Evolutionary conservation across 2,329 filamentous ascomycete species (phyloP), one percentile per base, ranked within the genome.

Genomic region (Diaporthe destruens): DNA sequence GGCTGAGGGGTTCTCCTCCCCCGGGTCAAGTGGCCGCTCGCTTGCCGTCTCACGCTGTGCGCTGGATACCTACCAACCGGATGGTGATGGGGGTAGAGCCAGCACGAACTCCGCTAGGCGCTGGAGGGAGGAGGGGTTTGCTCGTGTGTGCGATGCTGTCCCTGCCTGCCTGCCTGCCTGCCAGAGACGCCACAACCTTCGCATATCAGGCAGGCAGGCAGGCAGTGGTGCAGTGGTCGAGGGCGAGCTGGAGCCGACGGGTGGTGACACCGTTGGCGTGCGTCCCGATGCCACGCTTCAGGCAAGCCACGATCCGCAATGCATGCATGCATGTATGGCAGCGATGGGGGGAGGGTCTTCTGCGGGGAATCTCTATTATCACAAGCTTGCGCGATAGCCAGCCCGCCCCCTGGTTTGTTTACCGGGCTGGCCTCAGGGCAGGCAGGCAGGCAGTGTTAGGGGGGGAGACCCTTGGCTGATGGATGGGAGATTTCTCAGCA

Each of bases 1-100:
- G 6, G 5, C 29, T 29, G 29, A 5, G n/a, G n/a, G n/a, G n/a
- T n/a, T n/a, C n/a, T n/a, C 29, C 29, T 29, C 29, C 29, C 29
- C 29, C 29, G 29, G 36, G 59, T 71, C 71, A 59, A 73, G 67
- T 71, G 68, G 66, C 59, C 42, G 12, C n/a, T 6, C 11, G 36
- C 36, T 12, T 12, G 36, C 8, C 11, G 34, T 1, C 25, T 53
- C 20, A 55, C 12, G 54, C 68, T 67, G 53, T 59, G 9, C 25
- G 16, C 20, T 44, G 44, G 36, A 14, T 32, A 18, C n/a, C n/a
- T n/a, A n/a, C n/a, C n/a, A n/a, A n/a, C n/a, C 42, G 9, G 23
- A 32, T 18, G 39, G 29, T 57, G 29, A 23, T 1, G 29, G 29
- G 29, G 29, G 29, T 6, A 42, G 42, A 44, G 44, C 36, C 59